Percentiles rank a stretch among this genome's conserved stretches.
phyloP scores from a whole-genome alignment of 805 yeast species.

The Debaryomyces prosopidis region DNA sequence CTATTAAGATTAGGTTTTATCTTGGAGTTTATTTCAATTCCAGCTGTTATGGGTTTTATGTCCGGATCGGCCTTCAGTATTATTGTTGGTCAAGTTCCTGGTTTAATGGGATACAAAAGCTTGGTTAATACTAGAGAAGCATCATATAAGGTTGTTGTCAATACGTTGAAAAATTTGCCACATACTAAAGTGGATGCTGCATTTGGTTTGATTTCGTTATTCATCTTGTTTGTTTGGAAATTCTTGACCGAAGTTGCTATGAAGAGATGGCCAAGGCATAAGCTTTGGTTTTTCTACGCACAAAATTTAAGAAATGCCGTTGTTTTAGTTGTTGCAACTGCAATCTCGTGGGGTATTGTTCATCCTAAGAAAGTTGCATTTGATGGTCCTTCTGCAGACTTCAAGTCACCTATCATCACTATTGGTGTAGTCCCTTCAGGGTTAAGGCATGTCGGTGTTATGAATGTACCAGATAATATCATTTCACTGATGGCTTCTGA shows the following conservation, averaged over 20 bases:
- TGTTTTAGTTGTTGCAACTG: conserved; percentile 77
- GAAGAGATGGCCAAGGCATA: conserved; percentile 60
- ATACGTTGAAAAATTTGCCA: conserved; percentile 70
- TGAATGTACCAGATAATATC: conserved; percentile 62
- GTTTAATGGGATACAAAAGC: conserved; percentile 71
- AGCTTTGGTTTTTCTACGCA: conserved; percentile 62
- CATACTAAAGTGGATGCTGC: conserved; percentile 79
- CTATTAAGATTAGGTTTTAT: conserved; percentile 81
- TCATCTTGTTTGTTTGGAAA: conserved; percentile 73
- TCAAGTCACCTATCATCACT: conserved; percentile 52
- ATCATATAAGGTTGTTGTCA: conserved; percentile 67
- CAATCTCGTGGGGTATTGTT: conserved; percentile 77
- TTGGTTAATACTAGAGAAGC: conserved; percentile 71
- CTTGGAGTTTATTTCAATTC: conserved; percentile 84
- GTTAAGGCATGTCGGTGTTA: conserved; percentile 71
- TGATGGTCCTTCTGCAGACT: conserved; percentile 30
- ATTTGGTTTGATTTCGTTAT: conserved; percentile 76
- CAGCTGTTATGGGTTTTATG: conserved; percentile 94
- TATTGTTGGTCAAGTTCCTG: conserved; percentile 83
- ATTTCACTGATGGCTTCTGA: conserved; percentile 66
- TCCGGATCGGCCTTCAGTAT: conserved; percentile 89
- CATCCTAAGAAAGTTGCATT: conserved; percentile 41
- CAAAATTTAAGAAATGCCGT: conserved; percentile 81
- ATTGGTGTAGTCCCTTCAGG: conserved; percentile 85
- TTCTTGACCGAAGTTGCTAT: conserved; percentile 59